Evolutionary conservation across 1,139 yeast species (phyloP).

Genomic region (Scheffersomyces quercinus): DNA sequence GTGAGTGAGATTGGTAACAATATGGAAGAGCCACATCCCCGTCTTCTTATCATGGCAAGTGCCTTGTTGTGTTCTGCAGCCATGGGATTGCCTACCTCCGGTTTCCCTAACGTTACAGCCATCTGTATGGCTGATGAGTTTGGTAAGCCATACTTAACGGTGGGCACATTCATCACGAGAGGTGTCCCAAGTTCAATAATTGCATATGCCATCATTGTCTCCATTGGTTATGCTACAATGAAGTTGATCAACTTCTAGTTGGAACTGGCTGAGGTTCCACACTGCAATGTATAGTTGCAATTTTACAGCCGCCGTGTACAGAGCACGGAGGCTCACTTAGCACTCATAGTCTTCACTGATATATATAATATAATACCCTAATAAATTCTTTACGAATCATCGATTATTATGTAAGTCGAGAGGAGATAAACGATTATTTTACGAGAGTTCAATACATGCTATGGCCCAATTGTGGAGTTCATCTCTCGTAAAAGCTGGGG

Average conservation of each 20-base stretch:
- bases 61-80: constrained; percentile 72
- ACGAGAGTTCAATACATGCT: too few species aligned
- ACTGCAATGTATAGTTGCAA: too few species aligned
- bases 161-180: constrained; percentile 63
- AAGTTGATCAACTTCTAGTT: constrained; percentile 40
- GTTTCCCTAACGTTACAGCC: constrained; percentile 81
- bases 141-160: constrained; percentile 67
- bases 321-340: too few species aligned
- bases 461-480: too few species aligned
- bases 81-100: constrained; percentile 77
- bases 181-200: constrained; percentile 69
- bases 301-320: neutral
- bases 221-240: constrained; percentile 71
- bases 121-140: constrained; percentile 73
- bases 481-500: too few species aligned
- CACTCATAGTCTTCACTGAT: too few species aligned
- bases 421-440: too few species aligned
- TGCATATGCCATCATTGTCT: constrained; percentile 56
- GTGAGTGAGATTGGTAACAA: constrained; percentile 68
- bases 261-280: neutral
- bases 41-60: constrained; percentile 65
- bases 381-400: too few species aligned
- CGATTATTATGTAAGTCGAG: too few species aligned
- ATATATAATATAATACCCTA: too few species aligned
- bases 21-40: constrained; percentile 56